Evolutionary conservation across 306 rosid genomes (phyloP).

Genomic region (Cyclanthera cordifolia): DNA sequence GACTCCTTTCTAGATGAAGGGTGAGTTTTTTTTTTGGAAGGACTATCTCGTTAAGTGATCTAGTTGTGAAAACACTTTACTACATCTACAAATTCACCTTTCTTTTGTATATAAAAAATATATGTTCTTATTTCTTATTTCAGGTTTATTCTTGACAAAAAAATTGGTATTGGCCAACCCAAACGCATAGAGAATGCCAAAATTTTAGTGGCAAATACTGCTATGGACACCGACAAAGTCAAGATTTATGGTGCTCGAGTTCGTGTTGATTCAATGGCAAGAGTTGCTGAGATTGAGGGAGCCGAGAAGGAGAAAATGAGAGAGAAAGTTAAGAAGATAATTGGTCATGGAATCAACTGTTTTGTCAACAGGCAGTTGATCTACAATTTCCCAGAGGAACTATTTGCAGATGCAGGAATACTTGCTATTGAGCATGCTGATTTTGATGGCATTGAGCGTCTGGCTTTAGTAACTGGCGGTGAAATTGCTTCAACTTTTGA

Average conservation of each 20-base stretch:
- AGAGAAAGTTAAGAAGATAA: conserved; percentile 89
- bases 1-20: conserved; percentile 96
- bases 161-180: conserved; percentile 97
- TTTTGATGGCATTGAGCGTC: conserved; percentile 89
- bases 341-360: conserved; percentile 81
- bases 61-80: not conserved
- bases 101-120: not conserved
- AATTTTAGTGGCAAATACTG: conserved; percentile 90
- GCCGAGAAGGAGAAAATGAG: conserved; percentile 97
- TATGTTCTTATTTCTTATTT: not conserved
- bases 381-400: conserved; percentile 93
- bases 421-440: conserved; percentile 99
- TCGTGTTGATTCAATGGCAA: conserved; percentile 89
- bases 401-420: conserved; percentile 91
- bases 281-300: conserved; percentile 84
- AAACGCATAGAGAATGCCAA: conserved; percentile 88
- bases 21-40: conserved; percentile 25
- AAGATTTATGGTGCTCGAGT: conserved; percentile 94
- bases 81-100: not conserved
- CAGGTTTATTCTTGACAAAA: conserved; percentile 97
- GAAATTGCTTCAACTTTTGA: conserved; percentile 94
- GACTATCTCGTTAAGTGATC: not conserved
- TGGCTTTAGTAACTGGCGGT: conserved; percentile 87
- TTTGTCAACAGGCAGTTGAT: conserved; percentile 89
- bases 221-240: conserved; percentile 95